A percentile compares a stretch with the other conserved stretches of the same genome.
These are phyloP conservation scores for Vickermania ingenoplastis DNA, from an alignment of 208 protist genomes.

Conservation along the genomic window DNA sequence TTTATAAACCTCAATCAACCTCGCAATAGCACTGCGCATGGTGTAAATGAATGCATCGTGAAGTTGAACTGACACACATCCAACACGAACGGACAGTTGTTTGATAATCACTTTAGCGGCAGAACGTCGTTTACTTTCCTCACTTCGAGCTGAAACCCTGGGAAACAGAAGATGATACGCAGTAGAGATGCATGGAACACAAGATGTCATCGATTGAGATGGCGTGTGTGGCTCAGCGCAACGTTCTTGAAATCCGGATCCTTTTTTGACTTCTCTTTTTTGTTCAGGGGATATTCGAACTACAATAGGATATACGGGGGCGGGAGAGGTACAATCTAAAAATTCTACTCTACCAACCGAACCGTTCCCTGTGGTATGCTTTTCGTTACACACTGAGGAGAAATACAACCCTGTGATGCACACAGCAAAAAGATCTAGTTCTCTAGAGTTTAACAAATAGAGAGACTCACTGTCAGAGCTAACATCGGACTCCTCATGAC, in stretches of 20 bases:
- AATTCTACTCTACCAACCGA: slow-evolving; percentile 30
- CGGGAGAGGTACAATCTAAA: slow-evolving; percentile 50
- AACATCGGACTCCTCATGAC: slow-evolving; percentile 6
- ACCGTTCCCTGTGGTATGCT: slow-evolving; percentile 28
- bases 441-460: slow-evolving; percentile 6
- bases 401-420: slow-evolving; percentile 30
- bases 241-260: too few species aligned
- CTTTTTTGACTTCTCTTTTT: too few species aligned
- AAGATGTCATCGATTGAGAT: too few species aligned
- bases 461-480: neutral
- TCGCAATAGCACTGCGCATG: neutral
- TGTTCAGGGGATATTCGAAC: too few species aligned
- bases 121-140: neutral
- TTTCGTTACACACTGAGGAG: slow-evolving; percentile 31
- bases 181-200: too few species aligned
- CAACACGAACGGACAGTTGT: neutral
- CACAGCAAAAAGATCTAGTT: slow-evolving; percentile 53
- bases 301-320: slow-evolving; percentile 24
- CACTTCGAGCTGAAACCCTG: neutral
- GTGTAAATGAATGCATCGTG: neutral
- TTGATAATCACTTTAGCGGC: neutral
- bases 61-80: neutral
- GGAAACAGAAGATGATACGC: too few species aligned
- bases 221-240: too few species aligned
- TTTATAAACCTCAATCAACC: too few species aligned